Conservation (phyloP, 176 grass and related monocot species). For the Aechmea fasciata region DNA sequence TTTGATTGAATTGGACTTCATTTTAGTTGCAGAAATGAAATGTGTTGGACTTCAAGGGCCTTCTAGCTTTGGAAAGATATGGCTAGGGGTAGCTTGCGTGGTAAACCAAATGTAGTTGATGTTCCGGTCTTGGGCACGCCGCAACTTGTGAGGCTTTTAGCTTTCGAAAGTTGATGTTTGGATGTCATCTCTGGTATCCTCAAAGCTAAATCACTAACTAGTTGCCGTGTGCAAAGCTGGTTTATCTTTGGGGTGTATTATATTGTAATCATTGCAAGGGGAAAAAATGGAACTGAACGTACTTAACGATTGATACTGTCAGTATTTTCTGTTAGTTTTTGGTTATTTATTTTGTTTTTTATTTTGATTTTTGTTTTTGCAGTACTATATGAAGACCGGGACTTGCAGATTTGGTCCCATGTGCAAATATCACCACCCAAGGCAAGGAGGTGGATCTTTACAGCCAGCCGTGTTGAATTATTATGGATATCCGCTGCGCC, state of each 20-base stretch:
- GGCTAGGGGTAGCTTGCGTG: no score
- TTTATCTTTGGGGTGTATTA: not conserved
- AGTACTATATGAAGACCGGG: constrained; percentile 89
- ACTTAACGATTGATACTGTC: no score
- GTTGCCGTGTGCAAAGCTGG: not conserved
- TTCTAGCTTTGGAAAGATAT: no score
- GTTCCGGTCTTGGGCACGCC: no score
- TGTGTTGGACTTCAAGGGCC: not conserved
- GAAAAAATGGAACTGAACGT: no score
- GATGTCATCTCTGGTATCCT: no score
- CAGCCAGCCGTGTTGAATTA: constrained; percentile 50
- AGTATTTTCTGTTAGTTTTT: no score
- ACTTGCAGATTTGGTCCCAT: constrained; percentile 73
- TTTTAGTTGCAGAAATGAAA: not conserved
- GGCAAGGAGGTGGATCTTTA: constrained; percentile 31
- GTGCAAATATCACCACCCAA: constrained; percentile 90
- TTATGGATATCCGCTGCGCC: constrained; percentile 56
- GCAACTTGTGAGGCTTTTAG: no score
- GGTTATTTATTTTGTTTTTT: not conserved
- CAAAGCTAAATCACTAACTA: no score
- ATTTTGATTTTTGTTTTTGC: constrained; percentile 20
- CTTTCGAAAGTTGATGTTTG: no score
- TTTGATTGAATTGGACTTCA: constrained; percentile 5
- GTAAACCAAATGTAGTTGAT: no score
- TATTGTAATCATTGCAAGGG: not conserved